These are phyloP conservation scores for Limonium bicolor DNA, from an alignment of 148 eudicot genomes.

Conservation along the genomic window DNA sequence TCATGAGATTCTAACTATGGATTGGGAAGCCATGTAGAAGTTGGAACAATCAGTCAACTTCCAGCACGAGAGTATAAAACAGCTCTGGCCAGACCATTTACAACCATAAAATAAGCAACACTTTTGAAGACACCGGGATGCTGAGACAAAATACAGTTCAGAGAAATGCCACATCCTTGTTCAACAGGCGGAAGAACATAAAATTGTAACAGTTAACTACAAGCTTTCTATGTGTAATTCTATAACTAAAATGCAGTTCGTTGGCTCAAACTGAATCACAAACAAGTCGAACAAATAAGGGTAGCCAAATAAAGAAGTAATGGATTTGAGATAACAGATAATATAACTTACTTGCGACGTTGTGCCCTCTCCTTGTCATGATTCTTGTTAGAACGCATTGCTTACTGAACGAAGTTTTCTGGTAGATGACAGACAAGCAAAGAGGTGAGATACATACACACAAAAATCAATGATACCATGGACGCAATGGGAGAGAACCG, in stretches of 20 bases:
- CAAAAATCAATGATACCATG: too few relatives aligned
- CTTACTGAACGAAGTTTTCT: too few relatives aligned
- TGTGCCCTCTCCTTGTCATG: slow-evolving; percentile 22
- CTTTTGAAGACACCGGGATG: not conserved
- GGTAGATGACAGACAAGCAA: too few relatives aligned
- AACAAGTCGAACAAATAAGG: not conserved
- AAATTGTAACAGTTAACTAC: not conserved
- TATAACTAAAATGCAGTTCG: not conserved
- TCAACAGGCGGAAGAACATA: too few relatives aligned
- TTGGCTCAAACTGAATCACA: not conserved
- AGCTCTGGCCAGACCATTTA: not conserved
- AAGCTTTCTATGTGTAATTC: not conserved
- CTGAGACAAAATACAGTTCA: too few relatives aligned
- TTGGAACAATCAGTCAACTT: too few relatives aligned
- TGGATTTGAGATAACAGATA: not conserved
- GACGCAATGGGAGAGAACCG: too few relatives aligned
- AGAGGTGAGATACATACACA: too few relatives aligned
- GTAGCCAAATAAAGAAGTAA: not conserved
- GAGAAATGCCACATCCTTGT: too few relatives aligned
- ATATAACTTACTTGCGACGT: slow-evolving; percentile 21
- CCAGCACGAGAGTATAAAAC: too few relatives aligned
- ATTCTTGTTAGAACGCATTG: slow-evolving; percentile 28
- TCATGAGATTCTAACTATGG: too few relatives aligned
- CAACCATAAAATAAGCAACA: not conserved
- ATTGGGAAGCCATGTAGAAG: too few relatives aligned